These are phyloP conservation scores for Prunus mongolica DNA, from an alignment of 306 rosid genomes.

Conservation along the genomic window DNA sequence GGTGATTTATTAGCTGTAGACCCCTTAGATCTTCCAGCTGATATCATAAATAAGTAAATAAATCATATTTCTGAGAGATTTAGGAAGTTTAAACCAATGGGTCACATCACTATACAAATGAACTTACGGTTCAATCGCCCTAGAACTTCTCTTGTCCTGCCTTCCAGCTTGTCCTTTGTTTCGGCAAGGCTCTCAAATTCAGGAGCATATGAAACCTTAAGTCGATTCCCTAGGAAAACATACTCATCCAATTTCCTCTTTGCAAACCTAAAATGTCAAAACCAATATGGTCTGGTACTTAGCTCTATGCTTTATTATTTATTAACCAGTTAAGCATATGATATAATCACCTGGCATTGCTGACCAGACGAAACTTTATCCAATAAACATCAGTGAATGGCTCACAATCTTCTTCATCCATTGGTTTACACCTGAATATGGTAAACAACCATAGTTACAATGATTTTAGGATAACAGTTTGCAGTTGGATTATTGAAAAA, in stretches of 20 bases:
- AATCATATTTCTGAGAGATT: not conserved
- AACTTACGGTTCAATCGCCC: constrained; percentile 58
- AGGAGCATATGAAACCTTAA: constrained; percentile 77
- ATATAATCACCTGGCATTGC: constrained; percentile 71
- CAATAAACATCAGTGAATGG: constrained; percentile 82
- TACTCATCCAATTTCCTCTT: constrained; percentile 74
- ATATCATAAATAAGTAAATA: constrained; percentile 8
- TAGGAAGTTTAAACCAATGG: not conserved
- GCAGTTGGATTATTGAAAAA: not conserved
- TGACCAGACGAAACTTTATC: constrained; percentile 65
- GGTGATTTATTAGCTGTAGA: constrained; percentile 29
- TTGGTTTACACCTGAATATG: constrained; percentile 63
- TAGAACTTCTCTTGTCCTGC: constrained; percentile 75
- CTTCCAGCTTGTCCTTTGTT: constrained; percentile 75
- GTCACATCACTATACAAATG: not conserved
- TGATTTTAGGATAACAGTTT: not conserved
- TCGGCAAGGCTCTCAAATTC: constrained; percentile 65
- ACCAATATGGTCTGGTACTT: not conserved
- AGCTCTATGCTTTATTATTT: not conserved
- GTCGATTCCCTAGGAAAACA: constrained; percentile 77
- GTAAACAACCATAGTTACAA: not conserved
- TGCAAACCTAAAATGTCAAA: constrained; percentile 62
- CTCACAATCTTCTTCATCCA: constrained; percentile 92
- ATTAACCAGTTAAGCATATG: not conserved
- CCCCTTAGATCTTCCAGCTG: constrained; percentile 65